Evolutionary conservation across 495 filamentous ascomycete species (phyloP).

Genomic region (Podospora conica): DNA sequence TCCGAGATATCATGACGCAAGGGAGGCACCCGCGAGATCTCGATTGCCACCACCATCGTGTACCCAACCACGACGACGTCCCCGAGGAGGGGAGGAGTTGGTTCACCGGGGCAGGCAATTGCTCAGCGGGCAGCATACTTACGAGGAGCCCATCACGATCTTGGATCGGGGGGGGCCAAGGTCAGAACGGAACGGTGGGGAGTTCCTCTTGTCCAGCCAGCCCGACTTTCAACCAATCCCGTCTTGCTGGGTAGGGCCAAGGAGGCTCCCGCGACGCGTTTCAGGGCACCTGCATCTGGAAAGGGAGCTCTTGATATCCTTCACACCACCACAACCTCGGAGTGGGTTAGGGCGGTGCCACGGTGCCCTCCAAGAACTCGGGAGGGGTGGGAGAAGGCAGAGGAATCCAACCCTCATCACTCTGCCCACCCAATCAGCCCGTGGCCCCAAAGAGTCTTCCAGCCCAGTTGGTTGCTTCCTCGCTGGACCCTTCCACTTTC

Average conservation of each 20-base stretch:
- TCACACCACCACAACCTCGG: background rate
- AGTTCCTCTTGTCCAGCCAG: background rate
- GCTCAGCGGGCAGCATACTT: no score
- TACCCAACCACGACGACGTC: no score
- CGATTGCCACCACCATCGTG: no score
- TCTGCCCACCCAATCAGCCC: conserved; percentile 1
- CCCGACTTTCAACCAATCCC: background rate
- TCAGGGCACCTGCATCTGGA: conserved; percentile 8
- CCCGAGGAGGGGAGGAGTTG: background rate
- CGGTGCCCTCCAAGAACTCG: background rate
- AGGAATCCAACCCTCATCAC: background rate
- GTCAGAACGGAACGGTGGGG: background rate
- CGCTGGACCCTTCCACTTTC: conserved; percentile 4
- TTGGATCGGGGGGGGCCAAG: background rate
- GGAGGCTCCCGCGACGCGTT: background rate
- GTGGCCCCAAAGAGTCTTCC: background rate
- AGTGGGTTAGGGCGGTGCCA: background rate
- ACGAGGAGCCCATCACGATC: background rate
- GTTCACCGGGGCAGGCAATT: background rate
- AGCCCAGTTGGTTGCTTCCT: conserved; percentile 5
- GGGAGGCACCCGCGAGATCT: background rate
- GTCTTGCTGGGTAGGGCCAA: background rate
- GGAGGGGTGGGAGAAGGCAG: background rate
- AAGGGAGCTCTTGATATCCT: background rate
- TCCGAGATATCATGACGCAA: background rate